These are phyloP conservation scores for Aspergillus baeticus DNA, from an alignment of 495 filamentous ascomycete species.

Conservation along the genomic window DNA sequence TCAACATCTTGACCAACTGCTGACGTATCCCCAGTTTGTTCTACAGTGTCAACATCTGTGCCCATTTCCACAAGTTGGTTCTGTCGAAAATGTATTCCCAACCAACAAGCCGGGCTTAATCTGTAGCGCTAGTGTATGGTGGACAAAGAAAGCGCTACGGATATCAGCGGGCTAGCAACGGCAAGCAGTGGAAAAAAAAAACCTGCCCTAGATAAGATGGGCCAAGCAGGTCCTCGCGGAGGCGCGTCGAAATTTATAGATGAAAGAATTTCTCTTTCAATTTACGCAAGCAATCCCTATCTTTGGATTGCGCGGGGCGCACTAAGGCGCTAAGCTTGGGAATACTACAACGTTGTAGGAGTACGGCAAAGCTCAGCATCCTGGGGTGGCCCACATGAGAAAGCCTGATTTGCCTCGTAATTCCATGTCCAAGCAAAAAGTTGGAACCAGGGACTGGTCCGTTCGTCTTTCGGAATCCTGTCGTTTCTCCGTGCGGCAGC, in stretches of 20 bases:
- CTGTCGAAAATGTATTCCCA: background rate
- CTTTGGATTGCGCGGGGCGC: background rate
- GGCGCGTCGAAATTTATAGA: background rate
- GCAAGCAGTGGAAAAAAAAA: background rate
- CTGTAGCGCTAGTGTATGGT: background rate
- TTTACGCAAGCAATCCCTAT: background rate
- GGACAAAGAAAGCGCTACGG: background rate
- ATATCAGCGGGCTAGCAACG: background rate
- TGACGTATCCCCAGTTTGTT: conserved; percentile 19
- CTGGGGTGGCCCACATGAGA: conserved; percentile 10
- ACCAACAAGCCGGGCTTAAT: background rate
- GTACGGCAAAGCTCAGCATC: background rate
- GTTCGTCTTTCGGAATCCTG: background rate
- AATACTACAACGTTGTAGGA: background rate
- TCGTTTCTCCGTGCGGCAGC: background rate
- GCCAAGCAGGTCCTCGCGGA: background rate
- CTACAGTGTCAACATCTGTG: conserved; percentile 23
- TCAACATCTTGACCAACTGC: conserved; percentile 17
- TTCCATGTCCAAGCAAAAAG: background rate
- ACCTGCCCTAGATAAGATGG: too few relatives aligned
- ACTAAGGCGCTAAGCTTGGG: conserved; percentile 16
- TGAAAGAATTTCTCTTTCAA: background rate
- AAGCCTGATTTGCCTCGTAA: background rate
- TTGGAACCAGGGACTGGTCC: background rate
- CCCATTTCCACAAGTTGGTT: conserved; percentile 1